These are phyloP conservation scores for Sarcodon sp. DNA, from an alignment of 768 basidiomycete species.

Conservation along the genomic window DNA sequence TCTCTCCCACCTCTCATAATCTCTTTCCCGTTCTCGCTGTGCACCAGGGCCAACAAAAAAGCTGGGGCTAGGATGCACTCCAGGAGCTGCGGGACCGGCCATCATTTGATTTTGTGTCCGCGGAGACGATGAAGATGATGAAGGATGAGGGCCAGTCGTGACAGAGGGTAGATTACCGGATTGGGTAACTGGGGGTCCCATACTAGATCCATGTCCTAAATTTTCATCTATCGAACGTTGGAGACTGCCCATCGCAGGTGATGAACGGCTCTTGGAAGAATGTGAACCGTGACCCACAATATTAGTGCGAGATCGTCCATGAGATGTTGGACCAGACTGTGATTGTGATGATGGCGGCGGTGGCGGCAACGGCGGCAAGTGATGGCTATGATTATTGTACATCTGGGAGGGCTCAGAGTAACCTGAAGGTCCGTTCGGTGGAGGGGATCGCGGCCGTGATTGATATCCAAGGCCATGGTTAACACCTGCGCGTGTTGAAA, in stretches of 20 bases:
- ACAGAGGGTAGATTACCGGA: slow-evolving; percentile 1
- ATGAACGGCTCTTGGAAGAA: slow-evolving; percentile 1
- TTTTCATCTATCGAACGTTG: slow-evolving; percentile 8
- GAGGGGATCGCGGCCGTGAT: slow-evolving; percentile 5
- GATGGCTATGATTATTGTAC: slow-evolving; percentile 13
- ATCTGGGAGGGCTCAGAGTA: slow-evolving; percentile 17
- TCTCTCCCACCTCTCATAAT: slow-evolving; percentile 9
- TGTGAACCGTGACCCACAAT: neutral
- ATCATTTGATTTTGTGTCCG: slow-evolving; percentile 4
- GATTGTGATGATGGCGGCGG: slow-evolving; percentile 5
- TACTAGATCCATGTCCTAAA: neutral
- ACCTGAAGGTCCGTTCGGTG: slow-evolving; percentile 3
- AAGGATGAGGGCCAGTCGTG: neutral
- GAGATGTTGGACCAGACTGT: neutral
- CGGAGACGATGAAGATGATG: neutral
- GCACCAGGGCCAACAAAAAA: neutral
- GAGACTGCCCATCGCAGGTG: slow-evolving; percentile 20
- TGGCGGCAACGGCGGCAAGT: slow-evolving; percentile 4
- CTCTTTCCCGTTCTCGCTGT: slow-evolving; percentile 7
- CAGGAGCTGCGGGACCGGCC: slow-evolving; percentile 2
- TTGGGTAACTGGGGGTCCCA: neutral
- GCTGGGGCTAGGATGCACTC: slow-evolving; percentile 3
- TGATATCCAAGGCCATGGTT: slow-evolving; percentile 1
- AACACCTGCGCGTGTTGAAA: slow-evolving; percentile 10
- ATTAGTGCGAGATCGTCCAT: neutral